Evolutionary conservation across 495 filamentous ascomycete species (phyloP), one percentile per base, ranked within the genome.

Genomic region (Opeltia flavorubescens): DNA sequence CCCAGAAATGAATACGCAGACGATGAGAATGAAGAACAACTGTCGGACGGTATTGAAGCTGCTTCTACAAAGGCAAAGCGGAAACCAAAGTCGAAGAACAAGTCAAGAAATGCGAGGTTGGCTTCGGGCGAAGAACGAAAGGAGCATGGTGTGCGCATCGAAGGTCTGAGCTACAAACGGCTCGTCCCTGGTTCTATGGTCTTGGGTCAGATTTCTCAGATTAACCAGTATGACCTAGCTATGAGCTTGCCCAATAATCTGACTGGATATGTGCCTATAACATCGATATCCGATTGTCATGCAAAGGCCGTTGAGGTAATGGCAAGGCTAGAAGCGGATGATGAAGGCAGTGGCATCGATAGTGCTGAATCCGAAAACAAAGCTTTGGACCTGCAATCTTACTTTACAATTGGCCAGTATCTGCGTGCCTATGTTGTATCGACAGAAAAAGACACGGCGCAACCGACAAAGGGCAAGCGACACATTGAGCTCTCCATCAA

Each of bases 191-290:
- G 91, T 40, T 83, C 86, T 27, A 64, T 95, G 55, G 77, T 96
- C 1, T 75, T 98, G 38, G 89, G 88, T 29, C 84, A 89, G 55
- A 69, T 98, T 33, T 78, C 79, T 29, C 81, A 82, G 55, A 84
- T 98, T 59, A 88, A 81, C 51, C 59, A 74, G 34, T 71, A 83
- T 49, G 82, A 94, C 59, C 65, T 98, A 49, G 74, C 76, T 20
- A 63, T 98, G 49, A 79, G 86, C 17, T 66, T 96, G 20, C 87
- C 93, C 12, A 98, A 96, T 59, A 95, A 93, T 57, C 75, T 96
- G 11, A 81, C 77, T 43, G 93, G 91, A 33, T 91, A 86, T 62
- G 77, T 95, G 6, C 76, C 93, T 36, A 75, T 98, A 34, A 94
- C 89, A n/a, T 76, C 84, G 11, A 77, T 98, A 29, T 96, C 93